These are phyloP conservation scores for Scedosporium boydii DNA, from an alignment of 2,329 filamentous ascomycete genomes.

Conservation along the genomic window DNA sequence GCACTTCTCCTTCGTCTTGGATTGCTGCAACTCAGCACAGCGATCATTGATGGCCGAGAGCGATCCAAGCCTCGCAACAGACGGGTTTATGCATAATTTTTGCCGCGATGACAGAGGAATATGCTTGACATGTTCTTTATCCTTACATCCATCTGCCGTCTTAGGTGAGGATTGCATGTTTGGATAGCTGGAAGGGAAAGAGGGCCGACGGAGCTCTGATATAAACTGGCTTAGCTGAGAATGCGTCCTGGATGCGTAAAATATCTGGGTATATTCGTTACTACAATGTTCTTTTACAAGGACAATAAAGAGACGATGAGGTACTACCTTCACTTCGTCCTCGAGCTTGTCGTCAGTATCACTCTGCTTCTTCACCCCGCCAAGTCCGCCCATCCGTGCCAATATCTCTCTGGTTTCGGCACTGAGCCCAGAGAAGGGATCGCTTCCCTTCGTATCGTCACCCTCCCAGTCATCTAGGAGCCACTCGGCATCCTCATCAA, in stretches of 20 bases:
- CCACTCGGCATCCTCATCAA: slow-evolving; percentile 55
- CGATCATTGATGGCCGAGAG: slow-evolving; percentile 84
- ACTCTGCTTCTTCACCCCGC: slow-evolving; percentile 22
- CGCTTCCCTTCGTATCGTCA: slow-evolving; percentile 18
- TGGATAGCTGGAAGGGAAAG: slow-evolving; percentile 62
- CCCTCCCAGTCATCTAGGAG: slow-evolving; percentile 63
- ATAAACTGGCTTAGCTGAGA: slow-evolving; percentile 88
- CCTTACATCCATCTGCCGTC: slow-evolving; percentile 5
- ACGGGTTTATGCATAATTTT: slow-evolving; percentile 80
- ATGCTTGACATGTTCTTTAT: slow-evolving; percentile 54
- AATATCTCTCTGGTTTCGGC: slow-evolving; percentile 68
- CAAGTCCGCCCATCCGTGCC: slow-evolving; percentile 51
- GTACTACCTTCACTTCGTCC: slow-evolving; percentile 57
- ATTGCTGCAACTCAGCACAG: slow-evolving; percentile 81
- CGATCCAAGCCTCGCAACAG: slow-evolving; percentile 61
- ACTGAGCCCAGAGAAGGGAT: slow-evolving; percentile 50
- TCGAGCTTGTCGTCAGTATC: slow-evolving; percentile 37
- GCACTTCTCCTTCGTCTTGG: slow-evolving; percentile 56
- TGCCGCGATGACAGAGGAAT: slow-evolving; percentile 79
- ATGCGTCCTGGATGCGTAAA: slow-evolving; percentile 87
- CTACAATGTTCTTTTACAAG: slow-evolving; percentile 11
- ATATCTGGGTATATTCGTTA: slow-evolving; percentile 47
- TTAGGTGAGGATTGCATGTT: slow-evolving; percentile 18
- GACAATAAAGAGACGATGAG: slow-evolving; percentile 3
- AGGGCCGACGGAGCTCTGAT: slow-evolving; percentile 68